Evolutionary conservation across 1,284 basidiomycete species (phyloP).

Genomic region (Ceratobasidium sp.): DNA sequence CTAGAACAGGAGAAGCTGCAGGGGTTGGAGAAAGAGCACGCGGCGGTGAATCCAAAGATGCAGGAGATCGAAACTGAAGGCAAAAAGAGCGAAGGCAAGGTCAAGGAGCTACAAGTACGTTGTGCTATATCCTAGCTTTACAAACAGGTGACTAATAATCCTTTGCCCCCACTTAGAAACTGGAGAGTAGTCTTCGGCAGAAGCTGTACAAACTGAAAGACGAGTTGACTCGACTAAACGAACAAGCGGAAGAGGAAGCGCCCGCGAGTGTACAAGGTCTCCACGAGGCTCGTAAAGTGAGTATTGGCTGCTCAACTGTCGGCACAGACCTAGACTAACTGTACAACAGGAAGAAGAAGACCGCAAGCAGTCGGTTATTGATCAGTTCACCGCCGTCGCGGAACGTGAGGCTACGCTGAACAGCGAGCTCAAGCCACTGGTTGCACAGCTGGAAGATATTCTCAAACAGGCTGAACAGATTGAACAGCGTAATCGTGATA

Average conservation of each 20-base stretch:
- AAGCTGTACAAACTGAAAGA: conserved; percentile 56
- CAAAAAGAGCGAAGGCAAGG: conserved; percentile 20
- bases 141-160: neutral
- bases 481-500: conserved; percentile 36
- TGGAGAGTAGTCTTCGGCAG: conserved; percentile 53
- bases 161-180: conserved; percentile 51
- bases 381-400: conserved; percentile 44
- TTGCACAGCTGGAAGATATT: conserved; percentile 42
- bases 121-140: too few relatives aligned
- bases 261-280: conserved; percentile 78
- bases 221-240: conserved; percentile 61
- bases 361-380: conserved; percentile 61
- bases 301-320: conserved; percentile 56
- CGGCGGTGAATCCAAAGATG: conserved; percentile 27
- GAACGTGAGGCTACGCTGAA: conserved; percentile 38
- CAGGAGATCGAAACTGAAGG: conserved; percentile 32
- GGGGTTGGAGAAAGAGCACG: conserved; percentile 33
- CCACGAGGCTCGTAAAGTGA: conserved; percentile 64
- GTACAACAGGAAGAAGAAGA: conserved; percentile 65
- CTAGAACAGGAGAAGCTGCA: conserved; percentile 25
- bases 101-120: conserved; percentile 39
- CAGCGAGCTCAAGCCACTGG: conserved; percentile 37
- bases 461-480: conserved; percentile 36
- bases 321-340: neutral
- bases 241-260: conserved; percentile 78